These are phyloP conservation scores for Geotrichum carabidarum DNA, from an alignment of 1,139 yeast species.

Conservation along the genomic window DNA sequence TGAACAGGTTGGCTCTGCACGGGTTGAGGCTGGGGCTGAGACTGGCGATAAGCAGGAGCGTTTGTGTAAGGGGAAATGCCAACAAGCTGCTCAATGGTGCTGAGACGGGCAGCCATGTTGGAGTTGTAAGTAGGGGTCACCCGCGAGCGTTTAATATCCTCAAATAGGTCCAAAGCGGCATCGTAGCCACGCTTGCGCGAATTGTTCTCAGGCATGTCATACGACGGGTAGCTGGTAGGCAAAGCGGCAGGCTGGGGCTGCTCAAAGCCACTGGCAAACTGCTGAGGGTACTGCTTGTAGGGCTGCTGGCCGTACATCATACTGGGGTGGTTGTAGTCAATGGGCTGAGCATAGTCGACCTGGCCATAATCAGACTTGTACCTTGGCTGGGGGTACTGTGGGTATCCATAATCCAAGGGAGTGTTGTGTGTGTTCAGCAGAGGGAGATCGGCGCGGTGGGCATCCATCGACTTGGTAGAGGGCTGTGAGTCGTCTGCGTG, in stretches of 20 bases:
- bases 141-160: constrained; percentile 53
- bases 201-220: constrained; percentile 2
- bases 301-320: neutral
- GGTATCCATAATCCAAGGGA: constrained; percentile 13
- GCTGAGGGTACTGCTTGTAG: constrained; percentile 5
- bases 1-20: constrained; percentile 14
- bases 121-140: constrained; percentile 54
- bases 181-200: constrained; percentile 39
- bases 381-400: neutral
- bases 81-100: constrained; percentile 44
- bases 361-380: neutral
- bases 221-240: neutral
- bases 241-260: constrained; percentile 12
- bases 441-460: constrained; percentile 4
- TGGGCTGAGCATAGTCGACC: neutral
- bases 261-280: neutral
- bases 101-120: constrained; percentile 57
- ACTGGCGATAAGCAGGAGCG: constrained; percentile 1
- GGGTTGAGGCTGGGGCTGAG: constrained; percentile 16
- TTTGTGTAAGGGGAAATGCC: constrained; percentile 4
- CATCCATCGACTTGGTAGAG: neutral
- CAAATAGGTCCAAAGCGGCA: constrained; percentile 44
- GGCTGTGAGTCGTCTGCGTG: constrained; percentile 45
- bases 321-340: constrained; percentile 3
- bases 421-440: constrained; percentile 6